Percentiles rank a stretch among this genome's conserved stretches.
Evolutionary conservation across 2,329 filamentous ascomycete species (phyloP).

Genomic region (Raffaelea ambrosiae): DNA sequence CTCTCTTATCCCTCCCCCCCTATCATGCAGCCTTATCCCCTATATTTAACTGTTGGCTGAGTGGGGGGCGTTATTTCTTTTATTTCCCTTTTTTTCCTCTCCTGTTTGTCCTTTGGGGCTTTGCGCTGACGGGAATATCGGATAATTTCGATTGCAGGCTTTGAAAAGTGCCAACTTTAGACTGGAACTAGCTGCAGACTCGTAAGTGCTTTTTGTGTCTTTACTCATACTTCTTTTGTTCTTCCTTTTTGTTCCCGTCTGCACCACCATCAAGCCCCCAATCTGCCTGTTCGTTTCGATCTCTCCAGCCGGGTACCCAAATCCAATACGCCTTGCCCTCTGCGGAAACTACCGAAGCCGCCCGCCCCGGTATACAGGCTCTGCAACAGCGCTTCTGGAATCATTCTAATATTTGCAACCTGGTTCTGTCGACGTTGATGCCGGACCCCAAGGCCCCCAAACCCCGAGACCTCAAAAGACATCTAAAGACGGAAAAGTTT

Average conservation of each 20-base stretch:
- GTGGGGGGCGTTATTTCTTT: background rate
- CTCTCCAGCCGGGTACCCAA: background rate
- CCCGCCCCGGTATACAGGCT: background rate
- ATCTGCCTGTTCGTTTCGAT: background rate
- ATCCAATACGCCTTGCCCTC: background rate
- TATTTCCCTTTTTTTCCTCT: background rate
- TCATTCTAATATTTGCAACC: background rate
- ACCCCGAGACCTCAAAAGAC: too few species aligned
- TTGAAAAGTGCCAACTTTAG: slow-evolving; percentile 40
- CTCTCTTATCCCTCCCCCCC: background rate
- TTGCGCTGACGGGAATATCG: slow-evolving; percentile 9
- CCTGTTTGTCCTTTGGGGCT: background rate
- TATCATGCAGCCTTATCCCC: background rate
- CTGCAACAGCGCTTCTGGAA: background rate
- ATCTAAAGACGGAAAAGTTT: too few species aligned
- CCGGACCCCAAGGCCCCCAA: too few species aligned
- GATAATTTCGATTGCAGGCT: slow-evolving; percentile 26
- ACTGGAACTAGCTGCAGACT: slow-evolving; percentile 45
- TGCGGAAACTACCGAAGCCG: background rate
- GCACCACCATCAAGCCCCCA: background rate
- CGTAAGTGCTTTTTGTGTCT: slow-evolving; percentile 33
- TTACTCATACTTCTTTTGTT: background rate
- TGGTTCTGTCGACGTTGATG: too few species aligned
- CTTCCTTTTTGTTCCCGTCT: background rate
- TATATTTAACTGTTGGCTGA: background rate